These are phyloP conservation scores for Arxiozyma heterogenica DNA, from an alignment of 1,139 yeast genomes.

Conservation along the genomic window DNA sequence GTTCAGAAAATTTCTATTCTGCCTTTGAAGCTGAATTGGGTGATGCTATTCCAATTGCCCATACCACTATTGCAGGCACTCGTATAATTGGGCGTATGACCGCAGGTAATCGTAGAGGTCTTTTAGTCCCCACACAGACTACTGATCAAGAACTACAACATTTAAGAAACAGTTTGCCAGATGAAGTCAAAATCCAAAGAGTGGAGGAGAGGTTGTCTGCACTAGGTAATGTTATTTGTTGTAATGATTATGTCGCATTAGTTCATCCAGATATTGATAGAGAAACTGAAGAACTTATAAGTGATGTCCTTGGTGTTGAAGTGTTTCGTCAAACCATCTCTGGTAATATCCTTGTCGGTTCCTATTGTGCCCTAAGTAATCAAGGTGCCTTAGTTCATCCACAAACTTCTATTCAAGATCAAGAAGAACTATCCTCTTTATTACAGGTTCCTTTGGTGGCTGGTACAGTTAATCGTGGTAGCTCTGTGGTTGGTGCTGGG, in stretches of 20 bases:
- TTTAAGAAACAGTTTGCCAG: slow-evolving; percentile 95
- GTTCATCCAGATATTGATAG: slow-evolving; percentile 99
- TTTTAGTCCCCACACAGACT: slow-evolving; percentile 93
- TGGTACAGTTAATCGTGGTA: slow-evolving; percentile 97
- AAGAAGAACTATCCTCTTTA: slow-evolving; percentile 91
- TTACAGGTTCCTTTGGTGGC: slow-evolving; percentile 97
- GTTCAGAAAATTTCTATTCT: slow-evolving; percentile 93
- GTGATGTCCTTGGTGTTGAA: slow-evolving; percentile 98
- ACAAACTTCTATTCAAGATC: slow-evolving; percentile 93
- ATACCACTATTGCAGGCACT: slow-evolving; percentile 96
- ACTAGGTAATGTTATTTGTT: slow-evolving; percentile 93
- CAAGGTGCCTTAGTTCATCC: slow-evolving; percentile 99
- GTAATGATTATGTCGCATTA: slow-evolving; percentile 97
- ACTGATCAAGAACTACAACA: slow-evolving; percentile 99
- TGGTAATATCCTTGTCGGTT: slow-evolving; percentile 94
- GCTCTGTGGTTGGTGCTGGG: slow-evolving; percentile 96
- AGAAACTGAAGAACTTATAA: slow-evolving; percentile 96
- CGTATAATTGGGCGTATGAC: slow-evolving; percentile 98
- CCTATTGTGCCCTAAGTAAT: slow-evolving; percentile 88
- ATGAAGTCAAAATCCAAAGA: slow-evolving; percentile 88
- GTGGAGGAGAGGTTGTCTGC: slow-evolving; percentile 97
- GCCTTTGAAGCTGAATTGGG: slow-evolving; percentile 97
- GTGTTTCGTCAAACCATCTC: slow-evolving; percentile 99
- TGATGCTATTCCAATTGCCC: slow-evolving; percentile 91
- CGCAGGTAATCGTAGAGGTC: slow-evolving; percentile 96